Evolutionary conservation across 495 filamentous ascomycete genomes (phyloP).

Genomic region (Trichoderma gamsii): DNA sequence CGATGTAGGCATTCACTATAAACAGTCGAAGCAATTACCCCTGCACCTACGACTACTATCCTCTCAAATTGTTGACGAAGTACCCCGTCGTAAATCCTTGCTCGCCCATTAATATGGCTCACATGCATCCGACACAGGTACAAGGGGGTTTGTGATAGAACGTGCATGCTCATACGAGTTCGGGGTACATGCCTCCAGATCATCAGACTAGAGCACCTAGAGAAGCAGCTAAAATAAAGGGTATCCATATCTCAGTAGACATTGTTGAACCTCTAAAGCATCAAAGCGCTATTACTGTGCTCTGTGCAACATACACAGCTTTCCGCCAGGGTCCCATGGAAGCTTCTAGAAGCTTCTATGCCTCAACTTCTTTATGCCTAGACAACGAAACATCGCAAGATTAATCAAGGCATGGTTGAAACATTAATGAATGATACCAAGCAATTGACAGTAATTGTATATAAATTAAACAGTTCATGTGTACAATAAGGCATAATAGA

Average conservation of each 20-base stretch:
- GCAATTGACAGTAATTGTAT: not conserved
- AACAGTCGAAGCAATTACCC: no score
- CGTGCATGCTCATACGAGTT: no score
- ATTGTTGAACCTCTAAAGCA: not conserved
- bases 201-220: not conserved
- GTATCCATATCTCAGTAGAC: not conserved
- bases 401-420: not conserved
- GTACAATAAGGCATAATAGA: not conserved
- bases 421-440: no score
- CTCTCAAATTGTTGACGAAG: no score
- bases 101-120: no score
- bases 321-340: not conserved
- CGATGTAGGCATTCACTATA: no score
- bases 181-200: not conserved
- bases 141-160: no score
- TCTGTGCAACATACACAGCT: not conserved
- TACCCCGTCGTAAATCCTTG: no score
- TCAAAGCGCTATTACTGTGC: no score
- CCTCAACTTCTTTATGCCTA: not conserved
- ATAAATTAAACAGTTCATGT: no score
- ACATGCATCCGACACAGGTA: no score
- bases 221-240: not conserved
- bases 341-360: slow-evolving; percentile 12
- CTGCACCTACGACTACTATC: no score
- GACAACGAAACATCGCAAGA: not conserved